phyloP scores from a whole-genome alignment of 495 filamentous ascomycete species.

The Penicillium desertorum region DNA sequence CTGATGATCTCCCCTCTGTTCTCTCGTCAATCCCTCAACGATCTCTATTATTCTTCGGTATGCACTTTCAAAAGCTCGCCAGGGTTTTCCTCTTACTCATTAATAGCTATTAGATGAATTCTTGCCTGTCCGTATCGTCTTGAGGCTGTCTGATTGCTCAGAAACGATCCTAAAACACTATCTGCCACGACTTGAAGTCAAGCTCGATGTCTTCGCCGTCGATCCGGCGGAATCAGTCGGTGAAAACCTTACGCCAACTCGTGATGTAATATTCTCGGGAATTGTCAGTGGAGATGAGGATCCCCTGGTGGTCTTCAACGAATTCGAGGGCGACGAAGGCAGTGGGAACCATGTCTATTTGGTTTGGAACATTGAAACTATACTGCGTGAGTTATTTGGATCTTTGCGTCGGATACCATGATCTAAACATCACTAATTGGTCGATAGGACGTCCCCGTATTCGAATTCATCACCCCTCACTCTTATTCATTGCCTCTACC shows the following conservation, averaged over 20 bases:
- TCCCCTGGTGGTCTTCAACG: constrained; percentile 60
- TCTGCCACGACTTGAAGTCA: constrained; percentile 62
- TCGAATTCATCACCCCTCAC: constrained; percentile 71
- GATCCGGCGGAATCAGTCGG: constrained; percentile 53
- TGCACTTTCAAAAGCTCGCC: constrained; percentile 22
- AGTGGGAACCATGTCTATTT: constrained; percentile 61
- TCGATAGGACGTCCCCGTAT: constrained; percentile 64
- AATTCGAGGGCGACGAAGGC: constrained; percentile 53
- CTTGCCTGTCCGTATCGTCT: constrained; percentile 67
- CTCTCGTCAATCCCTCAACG: constrained; percentile 53
- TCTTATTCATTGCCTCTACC: constrained; percentile 75
- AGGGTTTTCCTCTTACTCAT: constrained; percentile 59
- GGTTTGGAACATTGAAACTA: constrained; percentile 79
- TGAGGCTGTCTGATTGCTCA: constrained; percentile 64
- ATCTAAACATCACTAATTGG: constrained; percentile 11
- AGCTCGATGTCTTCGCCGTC: constrained; percentile 68
- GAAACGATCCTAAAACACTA: constrained; percentile 58
- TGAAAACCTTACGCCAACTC: constrained; percentile 49
- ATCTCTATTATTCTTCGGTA: constrained; percentile 69
- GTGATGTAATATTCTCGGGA: constrained; percentile 67
- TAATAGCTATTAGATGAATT: constrained; percentile 70
- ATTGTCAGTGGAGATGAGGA: constrained; percentile 58
- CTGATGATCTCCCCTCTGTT: constrained; percentile 45
- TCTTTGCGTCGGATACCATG: constrained; percentile 11
- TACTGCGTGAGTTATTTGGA: constrained; percentile 54